Evolutionary conservation across 2,329 filamentous ascomycete genomes (phyloP).

Genomic region (Alternaria conjuncta): DNA sequence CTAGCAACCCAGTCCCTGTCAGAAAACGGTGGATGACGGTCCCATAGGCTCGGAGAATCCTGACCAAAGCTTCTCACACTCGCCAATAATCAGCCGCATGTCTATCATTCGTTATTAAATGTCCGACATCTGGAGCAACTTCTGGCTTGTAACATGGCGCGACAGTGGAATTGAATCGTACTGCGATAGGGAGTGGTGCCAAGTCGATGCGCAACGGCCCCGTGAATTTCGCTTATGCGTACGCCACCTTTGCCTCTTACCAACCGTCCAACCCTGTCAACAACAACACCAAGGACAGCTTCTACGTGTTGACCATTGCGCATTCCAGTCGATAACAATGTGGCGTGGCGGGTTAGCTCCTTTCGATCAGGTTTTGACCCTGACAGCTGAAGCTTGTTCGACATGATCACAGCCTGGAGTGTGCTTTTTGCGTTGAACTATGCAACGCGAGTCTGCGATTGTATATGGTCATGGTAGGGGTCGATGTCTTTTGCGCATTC

Average conservation of each 20-base stretch:
- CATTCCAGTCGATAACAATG: slow-evolving; percentile 1
- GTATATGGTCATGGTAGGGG: slow-evolving; percentile 4
- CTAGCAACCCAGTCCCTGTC: background rate
- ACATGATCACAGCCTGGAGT: slow-evolving; percentile 20
- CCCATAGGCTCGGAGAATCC: slow-evolving; percentile 7
- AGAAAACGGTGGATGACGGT: background rate
- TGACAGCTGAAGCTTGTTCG: slow-evolving; percentile 8
- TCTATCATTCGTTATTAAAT: slow-evolving; percentile 1
- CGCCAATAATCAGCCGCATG: slow-evolving; percentile 8
- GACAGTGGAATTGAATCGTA: slow-evolving; percentile 1
- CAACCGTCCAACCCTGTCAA: slow-evolving; percentile 6
- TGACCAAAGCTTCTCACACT: background rate
- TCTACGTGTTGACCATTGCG: slow-evolving; percentile 5
- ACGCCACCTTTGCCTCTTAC: slow-evolving; percentile 5
- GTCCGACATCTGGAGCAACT: slow-evolving; percentile 1
- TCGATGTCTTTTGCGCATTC: background rate
- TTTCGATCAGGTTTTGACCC: slow-evolving; percentile 11
- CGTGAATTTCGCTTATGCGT: slow-evolving; percentile 23
- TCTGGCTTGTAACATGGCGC: slow-evolving; percentile 7
- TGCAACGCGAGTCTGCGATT: background rate
- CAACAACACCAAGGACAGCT: slow-evolving; percentile 8
- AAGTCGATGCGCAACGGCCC: slow-evolving; percentile 9
- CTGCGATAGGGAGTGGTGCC: slow-evolving; percentile 16
- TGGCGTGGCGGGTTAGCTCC: slow-evolving; percentile 11
- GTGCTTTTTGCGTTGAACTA: slow-evolving; percentile 18